A percentile compares a stretch with the other conserved stretches of the same genome.
Evolutionary conservation across 2,329 filamentous ascomycete genomes (phyloP).

Genomic region (Botryosphaeria dothidea): DNA sequence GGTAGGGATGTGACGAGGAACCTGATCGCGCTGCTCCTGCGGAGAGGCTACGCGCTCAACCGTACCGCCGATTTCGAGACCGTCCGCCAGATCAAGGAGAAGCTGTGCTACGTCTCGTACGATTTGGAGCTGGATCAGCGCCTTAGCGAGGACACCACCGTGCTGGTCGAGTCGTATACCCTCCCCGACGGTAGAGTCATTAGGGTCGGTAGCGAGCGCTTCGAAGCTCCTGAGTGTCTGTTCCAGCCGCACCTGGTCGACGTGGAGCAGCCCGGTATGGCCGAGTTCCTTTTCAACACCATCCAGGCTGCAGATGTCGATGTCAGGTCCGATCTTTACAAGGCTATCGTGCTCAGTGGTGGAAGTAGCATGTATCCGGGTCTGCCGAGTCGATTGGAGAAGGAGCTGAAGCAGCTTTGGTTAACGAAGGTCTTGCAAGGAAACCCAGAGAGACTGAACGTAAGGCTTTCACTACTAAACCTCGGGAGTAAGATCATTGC

Average conservation of each 20-base stretch:
- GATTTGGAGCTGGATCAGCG: constrained; percentile 95
- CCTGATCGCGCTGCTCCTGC: constrained; percentile 89
- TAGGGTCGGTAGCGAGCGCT: constrained; percentile 92
- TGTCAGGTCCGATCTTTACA: constrained; percentile 89
- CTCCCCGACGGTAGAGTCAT: constrained; percentile 95
- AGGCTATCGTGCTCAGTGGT: constrained; percentile 93
- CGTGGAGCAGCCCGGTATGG: constrained; percentile 94
- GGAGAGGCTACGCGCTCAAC: constrained; percentile 94
- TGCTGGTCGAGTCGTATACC: constrained; percentile 96
- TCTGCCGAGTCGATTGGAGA: constrained; percentile 89
- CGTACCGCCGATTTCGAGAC: constrained; percentile 98
- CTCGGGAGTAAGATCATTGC: neutral
- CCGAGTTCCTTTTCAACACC: constrained; percentile 97
- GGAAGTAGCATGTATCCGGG: constrained; percentile 99
- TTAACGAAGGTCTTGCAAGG: constrained; percentile 86
- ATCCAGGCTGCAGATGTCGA: constrained; percentile 96
- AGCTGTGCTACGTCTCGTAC: constrained; percentile 99
- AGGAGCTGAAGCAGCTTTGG: constrained; percentile 99
- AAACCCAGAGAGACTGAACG: constrained; percentile 85
- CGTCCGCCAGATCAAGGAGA: constrained; percentile 98
- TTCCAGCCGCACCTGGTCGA: constrained; percentile 99
- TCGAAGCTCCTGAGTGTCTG: constrained; percentile 95
- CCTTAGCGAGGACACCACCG: constrained; percentile 94
- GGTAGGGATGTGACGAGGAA: constrained; percentile 98
- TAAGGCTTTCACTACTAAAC: constrained; percentile 37